Evolutionary conservation across 163 green algal genomes (phyloP).

Genomic region (Volvox carteri): DNA sequence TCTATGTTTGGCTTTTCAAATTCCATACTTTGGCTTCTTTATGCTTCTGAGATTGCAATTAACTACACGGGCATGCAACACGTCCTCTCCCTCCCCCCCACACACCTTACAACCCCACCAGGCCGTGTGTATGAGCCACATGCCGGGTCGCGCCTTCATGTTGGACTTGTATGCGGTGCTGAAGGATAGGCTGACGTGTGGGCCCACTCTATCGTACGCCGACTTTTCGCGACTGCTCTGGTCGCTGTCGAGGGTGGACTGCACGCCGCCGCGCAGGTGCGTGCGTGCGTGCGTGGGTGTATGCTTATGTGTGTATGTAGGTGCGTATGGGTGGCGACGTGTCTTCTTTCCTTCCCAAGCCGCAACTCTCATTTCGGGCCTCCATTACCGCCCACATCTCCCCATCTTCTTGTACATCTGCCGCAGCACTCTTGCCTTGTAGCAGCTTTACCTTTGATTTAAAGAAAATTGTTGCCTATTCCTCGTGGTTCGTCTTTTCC

Average conservation of each 20-base stretch:
- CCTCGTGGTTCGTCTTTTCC: no score
- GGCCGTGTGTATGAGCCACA: conserved; percentile 45
- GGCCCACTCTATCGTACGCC: conserved; percentile 40
- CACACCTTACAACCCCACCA: neutral
- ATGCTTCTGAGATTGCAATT: no score
- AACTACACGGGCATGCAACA: no score
- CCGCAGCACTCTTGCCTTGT: no score
- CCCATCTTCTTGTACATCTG: no score
- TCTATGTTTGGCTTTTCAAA: no score
- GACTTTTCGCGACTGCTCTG: conserved; percentile 66
- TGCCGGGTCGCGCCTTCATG: conserved; percentile 61
- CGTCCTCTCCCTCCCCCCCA: neutral
- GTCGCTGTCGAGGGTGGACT: conserved; percentile 63
- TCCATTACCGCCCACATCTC: no score
- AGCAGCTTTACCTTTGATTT: no score
- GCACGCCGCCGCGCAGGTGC: conserved; percentile 54
- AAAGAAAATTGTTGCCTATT: no score
- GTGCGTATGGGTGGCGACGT: neutral
- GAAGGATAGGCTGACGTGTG: conserved; percentile 37
- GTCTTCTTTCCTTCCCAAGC: no score
- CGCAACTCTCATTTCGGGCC: no score
- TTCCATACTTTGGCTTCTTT: no score
- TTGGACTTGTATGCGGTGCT: conserved; percentile 56
- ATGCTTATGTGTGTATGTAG: neutral
- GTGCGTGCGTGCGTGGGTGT: neutral